Evolutionary conservation across 1,139 yeast species (phyloP).

Genomic region (Entelexis sorbosivorans): DNA sequence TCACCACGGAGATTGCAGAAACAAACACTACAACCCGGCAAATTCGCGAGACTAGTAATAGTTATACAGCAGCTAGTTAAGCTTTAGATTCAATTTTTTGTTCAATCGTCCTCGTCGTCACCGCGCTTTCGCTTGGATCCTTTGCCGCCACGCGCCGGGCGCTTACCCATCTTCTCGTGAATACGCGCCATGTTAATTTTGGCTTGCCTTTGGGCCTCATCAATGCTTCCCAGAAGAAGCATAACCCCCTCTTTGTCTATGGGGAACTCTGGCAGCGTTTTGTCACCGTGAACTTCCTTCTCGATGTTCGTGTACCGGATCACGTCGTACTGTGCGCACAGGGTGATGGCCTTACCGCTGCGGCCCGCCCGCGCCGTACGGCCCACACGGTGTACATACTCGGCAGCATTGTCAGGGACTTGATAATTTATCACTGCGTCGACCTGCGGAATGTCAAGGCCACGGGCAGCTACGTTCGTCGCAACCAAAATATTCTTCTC

Average conservation of each 20-base stretch:
- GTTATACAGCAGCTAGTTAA: no score
- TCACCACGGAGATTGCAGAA: no score
- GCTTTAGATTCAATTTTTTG: no score
- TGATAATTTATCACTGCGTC: slow-evolving; percentile 89
- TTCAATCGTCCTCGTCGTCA: slow-evolving; percentile 28
- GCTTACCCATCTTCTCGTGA: slow-evolving; percentile 41
- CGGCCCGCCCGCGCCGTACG: slow-evolving; percentile 98
- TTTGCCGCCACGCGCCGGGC: slow-evolving; percentile 8
- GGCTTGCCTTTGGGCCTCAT: slow-evolving; percentile 85
- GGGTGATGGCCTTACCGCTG: slow-evolving; percentile 81
- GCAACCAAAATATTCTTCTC: slow-evolving; percentile 75
- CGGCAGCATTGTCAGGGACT: slow-evolving; percentile 96
- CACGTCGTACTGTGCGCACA: slow-evolving; percentile 89
- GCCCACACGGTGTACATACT: slow-evolving; percentile 94
- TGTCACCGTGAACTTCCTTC: slow-evolving; percentile 45
- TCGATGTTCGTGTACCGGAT: slow-evolving; percentile 83
- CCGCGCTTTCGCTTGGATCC: slow-evolving; percentile 25
- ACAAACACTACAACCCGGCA: no score
- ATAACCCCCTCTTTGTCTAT: slow-evolving; percentile 70
- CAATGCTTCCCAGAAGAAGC: slow-evolving; percentile 76
- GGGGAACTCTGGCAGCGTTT: slow-evolving; percentile 72
- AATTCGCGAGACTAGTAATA: no score
- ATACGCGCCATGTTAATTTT: slow-evolving; percentile 68
- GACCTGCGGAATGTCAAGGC: slow-evolving; percentile 89
- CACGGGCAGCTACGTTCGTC: slow-evolving; percentile 97